Percentiles rank a stretch among this genome's conserved stretches.
Conservation (phyloP, 75 land plant genomes). For the Chamaecyparis obtusa region DNA sequence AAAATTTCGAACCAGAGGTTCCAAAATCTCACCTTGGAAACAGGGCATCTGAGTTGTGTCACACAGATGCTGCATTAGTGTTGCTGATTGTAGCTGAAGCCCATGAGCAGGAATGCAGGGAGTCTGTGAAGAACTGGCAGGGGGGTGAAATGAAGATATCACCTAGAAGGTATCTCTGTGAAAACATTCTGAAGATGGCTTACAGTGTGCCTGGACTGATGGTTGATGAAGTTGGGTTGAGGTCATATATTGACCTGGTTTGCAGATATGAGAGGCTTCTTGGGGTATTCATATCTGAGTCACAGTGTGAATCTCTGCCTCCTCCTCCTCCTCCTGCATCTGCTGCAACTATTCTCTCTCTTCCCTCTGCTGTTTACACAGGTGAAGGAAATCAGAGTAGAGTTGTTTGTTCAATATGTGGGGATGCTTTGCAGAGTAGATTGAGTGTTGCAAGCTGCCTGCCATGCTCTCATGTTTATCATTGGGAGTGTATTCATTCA, state of each 20-base stretch:
- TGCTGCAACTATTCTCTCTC: conserved; percentile 42
- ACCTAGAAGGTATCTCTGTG: neutral
- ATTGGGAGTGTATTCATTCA: conserved; percentile 52
- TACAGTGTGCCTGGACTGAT: conserved; percentile 9
- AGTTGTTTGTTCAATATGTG: conserved; percentile 40
- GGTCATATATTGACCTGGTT: conserved; percentile 25
- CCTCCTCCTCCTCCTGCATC: conserved; percentile 23
- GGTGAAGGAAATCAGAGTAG: conserved; percentile 22
- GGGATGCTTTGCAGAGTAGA: conserved; percentile 43
- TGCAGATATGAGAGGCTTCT: conserved; percentile 28
- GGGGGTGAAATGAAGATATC: neutral
- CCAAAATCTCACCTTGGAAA: neutral
- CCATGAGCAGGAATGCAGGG: conserved; percentile 7
- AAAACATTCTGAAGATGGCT: conserved; percentile 7
- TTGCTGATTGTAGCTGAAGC: conserved; percentile 13
- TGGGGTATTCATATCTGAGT: neutral
- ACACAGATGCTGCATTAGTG: conserved; percentile 11
- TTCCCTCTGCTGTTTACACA: conserved; percentile 23
- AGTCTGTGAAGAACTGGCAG: conserved; percentile 1
- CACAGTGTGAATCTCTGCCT: conserved; percentile 8
- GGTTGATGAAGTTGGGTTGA: neutral
- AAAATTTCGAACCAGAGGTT: no score
- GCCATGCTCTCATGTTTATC: conserved; percentile 66
- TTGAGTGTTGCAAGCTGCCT: conserved; percentile 44
- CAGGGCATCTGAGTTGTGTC: neutral